Evolutionary conservation across 768 basidiomycete genomes (phyloP).

Genomic region (Jaapia argillacea): DNA sequence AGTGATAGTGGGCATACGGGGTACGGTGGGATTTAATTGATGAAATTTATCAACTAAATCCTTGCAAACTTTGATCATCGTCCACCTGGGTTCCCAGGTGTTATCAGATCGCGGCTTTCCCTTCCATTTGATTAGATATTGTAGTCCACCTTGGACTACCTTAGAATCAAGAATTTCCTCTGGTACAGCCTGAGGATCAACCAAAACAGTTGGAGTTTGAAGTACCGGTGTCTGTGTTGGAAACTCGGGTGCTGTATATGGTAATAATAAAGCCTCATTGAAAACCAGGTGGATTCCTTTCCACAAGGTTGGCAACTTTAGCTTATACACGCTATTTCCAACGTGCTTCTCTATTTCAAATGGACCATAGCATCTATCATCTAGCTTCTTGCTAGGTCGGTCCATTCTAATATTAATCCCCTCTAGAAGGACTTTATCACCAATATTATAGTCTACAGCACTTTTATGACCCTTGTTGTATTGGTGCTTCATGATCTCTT

Average conservation of each 20-base stretch:
- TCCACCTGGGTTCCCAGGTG: conserved; percentile 10
- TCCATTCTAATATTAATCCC: conserved; percentile 14
- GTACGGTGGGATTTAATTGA: not conserved
- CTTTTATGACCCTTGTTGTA: conserved; percentile 7
- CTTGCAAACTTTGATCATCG: not conserved
- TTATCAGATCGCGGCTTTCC: conserved; percentile 11
- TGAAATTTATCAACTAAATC: not conserved
- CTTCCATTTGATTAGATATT: conserved; percentile 15
- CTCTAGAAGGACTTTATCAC: conserved; percentile 19
- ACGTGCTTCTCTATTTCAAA: conserved; percentile 16
- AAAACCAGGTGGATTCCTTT: conserved; percentile 13
- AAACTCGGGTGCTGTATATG: conserved; percentile 3
- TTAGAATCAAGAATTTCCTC: conserved; percentile 10
- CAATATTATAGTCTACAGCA: conserved; percentile 4
- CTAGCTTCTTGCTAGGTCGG: conserved; percentile 16
- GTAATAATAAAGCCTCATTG: conserved; percentile 4
- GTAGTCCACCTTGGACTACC: not conserved
- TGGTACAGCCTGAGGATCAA: conserved; percentile 6
- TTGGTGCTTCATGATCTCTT: conserved; percentile 16
- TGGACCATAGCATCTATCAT: conserved; percentile 12
- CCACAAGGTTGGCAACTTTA: conserved; percentile 15
- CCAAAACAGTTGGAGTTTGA: conserved; percentile 5
- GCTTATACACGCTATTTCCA: conserved; percentile 11
- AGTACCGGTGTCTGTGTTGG: conserved; percentile 6
- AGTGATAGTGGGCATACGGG: not conserved